phyloP scores from a whole-genome alignment of 192 early-diverging fungal genomes.

The Coemansia sp. region DNA sequence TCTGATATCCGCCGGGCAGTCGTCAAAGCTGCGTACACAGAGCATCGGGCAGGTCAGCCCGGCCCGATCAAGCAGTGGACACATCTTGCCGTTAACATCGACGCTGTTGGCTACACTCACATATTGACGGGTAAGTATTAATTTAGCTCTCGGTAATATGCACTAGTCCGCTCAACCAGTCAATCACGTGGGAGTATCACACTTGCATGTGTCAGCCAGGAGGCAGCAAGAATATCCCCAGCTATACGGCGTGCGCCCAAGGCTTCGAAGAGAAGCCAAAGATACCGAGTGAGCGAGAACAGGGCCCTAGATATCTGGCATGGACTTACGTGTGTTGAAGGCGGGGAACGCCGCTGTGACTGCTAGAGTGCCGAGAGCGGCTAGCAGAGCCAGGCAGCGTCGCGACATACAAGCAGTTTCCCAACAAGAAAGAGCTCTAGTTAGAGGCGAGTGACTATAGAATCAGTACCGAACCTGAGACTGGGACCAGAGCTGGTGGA shows the following conservation, averaged over 20 bases:
- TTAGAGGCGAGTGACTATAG: neutral
- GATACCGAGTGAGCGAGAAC: neutral
- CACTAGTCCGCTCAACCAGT: neutral
- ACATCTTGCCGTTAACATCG: conserved; percentile 51
- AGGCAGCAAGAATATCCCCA: neutral
- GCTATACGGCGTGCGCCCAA: neutral
- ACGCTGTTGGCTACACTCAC: conserved; percentile 48
- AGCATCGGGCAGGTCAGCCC: conserved; percentile 56
- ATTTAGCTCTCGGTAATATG: neutral
- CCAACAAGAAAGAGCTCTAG: neutral
- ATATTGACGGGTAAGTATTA: neutral
- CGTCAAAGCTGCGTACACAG: conserved; percentile 51
- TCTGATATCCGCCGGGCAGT: conserved; percentile 53
- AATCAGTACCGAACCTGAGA: neutral
- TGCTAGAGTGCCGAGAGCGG: neutral
- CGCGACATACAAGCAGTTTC: neutral
- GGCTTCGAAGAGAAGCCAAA: neutral
- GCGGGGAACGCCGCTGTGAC: conserved; percentile 18
- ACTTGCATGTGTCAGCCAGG: neutral
- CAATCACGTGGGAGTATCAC: neutral
- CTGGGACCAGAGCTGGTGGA: neutral
- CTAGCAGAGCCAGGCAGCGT: neutral
- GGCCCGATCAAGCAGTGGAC: conserved; percentile 52
- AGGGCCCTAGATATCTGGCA: neutral
- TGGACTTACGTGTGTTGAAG: conserved; percentile 26